Percentiles rank a stretch among this genome's conserved stretches.
phyloP scores from a whole-genome alignment of 78 protist species.

The Dictyostelium brefeldianum region DNA sequence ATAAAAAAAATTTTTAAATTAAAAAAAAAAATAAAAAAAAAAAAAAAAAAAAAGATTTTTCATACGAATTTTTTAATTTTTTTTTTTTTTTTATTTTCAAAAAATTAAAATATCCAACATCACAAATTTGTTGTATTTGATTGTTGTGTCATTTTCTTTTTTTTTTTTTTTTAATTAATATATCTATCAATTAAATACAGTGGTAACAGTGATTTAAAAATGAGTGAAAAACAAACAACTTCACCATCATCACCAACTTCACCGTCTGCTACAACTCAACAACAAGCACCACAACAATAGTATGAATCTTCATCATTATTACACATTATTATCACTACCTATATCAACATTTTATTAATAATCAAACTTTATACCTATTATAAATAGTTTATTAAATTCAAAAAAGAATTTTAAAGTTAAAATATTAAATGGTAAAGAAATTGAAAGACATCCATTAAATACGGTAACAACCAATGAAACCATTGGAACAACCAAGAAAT shows the following conservation, averaged over 20 bases:
- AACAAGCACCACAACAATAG: conserved; percentile 16
- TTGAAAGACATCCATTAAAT: conserved; percentile 67
- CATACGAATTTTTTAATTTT: too few relatives aligned
- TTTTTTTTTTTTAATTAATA: too few relatives aligned
- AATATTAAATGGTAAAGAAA: conserved; percentile 31
- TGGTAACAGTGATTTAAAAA: too few relatives aligned
- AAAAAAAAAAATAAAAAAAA: too few relatives aligned
- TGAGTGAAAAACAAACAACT: neutral
- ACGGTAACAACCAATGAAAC: neutral
- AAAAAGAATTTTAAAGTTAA: conserved; percentile 31
- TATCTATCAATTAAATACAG: too few relatives aligned
- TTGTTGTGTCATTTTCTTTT: too few relatives aligned
- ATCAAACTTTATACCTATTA: neutral
- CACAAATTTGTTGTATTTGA: too few relatives aligned
- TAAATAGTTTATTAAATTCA: neutral
- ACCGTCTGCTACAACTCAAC: neutral
- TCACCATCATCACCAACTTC: neutral
- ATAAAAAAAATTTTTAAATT: too few relatives aligned
- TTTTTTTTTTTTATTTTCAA: too few relatives aligned
- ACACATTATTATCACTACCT: neutral
- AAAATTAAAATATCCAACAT: too few relatives aligned
- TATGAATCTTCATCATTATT: too few relatives aligned
- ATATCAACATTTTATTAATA: neutral
- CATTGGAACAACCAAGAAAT: neutral
- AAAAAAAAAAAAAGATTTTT: too few relatives aligned